Base-by-base conservation (phyloP, 2,329 filamentous ascomycete genomes). In the Diaporthe capsici region DNA sequence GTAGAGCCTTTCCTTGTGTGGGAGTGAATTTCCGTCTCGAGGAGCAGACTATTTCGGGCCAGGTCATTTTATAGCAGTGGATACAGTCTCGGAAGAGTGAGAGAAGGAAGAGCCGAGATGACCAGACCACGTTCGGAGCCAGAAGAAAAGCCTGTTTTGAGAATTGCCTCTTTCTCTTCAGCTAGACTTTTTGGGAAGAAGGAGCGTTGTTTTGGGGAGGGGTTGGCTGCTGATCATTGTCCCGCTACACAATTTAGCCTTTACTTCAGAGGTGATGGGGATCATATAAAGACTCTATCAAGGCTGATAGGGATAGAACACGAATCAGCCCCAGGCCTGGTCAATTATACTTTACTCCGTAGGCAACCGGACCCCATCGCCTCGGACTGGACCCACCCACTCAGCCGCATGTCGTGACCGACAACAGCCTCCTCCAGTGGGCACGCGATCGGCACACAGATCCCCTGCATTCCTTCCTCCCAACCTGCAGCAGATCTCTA, bases 331-430 rank as follows among this genome's bases (percentile, higher is more conserved):
- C 39, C 60, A 31, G 17, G 17, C 37, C 37, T 13, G 37, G 37
- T 39, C 37, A 39, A 39, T 39, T 39, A 47, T 37, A 15, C 12
- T 4, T 10, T 20, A 60, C 3, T 1, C 20, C 15, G n/a, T 28
- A 47, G 1, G 42, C 39, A 63, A 20, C 13, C 15, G 17, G 63
- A 5, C 61, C 60, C 42, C 15, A n/a, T 44, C 42, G 20, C 2
- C 28, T 49, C 42, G 42, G 42, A 63, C 60, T 42, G 61, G 61
- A 49, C 61, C 61, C 61, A 67, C 44, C 12, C 42, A 37, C 28
- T 6, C 12, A 17, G 25, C 28, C 28, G 42, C 28, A 49, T 67
- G 42, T 28, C 42, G 20, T 20, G n/a, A 20, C 12, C 61, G 22
- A 37, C 6, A 25, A 34, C 25, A 47, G 42, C 42, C 42, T 31